Evolutionary conservation across 73 alveolate genomes (phyloP), one percentile per base, ranked within the genome.

Genomic region (Paramecium primaurelia): DNA sequence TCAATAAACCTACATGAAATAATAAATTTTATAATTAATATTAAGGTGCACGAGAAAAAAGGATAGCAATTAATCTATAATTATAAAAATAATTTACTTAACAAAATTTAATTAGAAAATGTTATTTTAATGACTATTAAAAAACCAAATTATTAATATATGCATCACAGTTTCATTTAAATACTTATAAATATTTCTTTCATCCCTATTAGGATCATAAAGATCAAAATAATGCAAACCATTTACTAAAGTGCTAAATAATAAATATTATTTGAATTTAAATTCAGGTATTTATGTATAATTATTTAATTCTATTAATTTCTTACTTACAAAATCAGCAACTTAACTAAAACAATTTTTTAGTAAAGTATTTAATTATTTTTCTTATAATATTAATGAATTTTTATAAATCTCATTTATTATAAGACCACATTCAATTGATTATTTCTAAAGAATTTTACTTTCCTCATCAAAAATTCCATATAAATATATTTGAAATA

Each of bases 81-180:
- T 6, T 25, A 28, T 3, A 6, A 32, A 32, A 5, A 12, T 4
- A 28, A 11, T 28, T 64, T 64, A 64, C 84, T 28, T 64, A 10
- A 64, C 84, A 26, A 64, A 64, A 32, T 64, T 64, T 32, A 9
- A 20, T 34, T 64, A 64, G 28, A 64, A 64, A 32, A 64, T 64
- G 30, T 64, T 64, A 26, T 64, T 64, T 64, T 64, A 26, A 34
- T 64, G 84, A 64, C 84, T 64, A 64, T 64, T 64, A n/a, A 64
- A 64, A 64, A 64, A 64, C 51, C 47, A 32, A 3, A 64, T 64
- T 2, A 64, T 64, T 64, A 64, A n/a, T 2, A 64, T 64, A 28
- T 64, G 84, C 84, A 64, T 64, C 18, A 64, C 84, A 6, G 84
- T 64, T 64, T 64, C 84, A 64, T 64, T 64, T 64, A 64, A 64